A percentile compares a stretch with the other conserved stretches of the same genome.
Evolutionary conservation across 768 basidiomycete species (phyloP).

Genomic region (Suillus bovinus): DNA sequence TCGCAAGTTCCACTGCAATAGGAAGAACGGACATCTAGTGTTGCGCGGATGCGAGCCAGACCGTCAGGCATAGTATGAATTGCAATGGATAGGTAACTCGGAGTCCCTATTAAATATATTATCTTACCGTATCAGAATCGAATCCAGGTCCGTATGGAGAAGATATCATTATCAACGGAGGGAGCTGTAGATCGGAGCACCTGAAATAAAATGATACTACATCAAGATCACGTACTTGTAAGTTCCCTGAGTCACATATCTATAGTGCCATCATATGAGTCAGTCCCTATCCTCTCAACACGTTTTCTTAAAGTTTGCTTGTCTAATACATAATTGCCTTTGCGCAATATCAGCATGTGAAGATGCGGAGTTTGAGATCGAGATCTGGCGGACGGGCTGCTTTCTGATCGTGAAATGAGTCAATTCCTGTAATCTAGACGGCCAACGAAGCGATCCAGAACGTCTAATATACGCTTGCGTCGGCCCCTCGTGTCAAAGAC

Average conservation of each 20-base stretch:
- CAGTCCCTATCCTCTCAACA: conserved; percentile 1
- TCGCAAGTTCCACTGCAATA: conserved; percentile 7
- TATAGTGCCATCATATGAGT: conserved; percentile 3
- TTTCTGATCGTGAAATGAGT: conserved; percentile 2
- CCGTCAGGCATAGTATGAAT: conserved; percentile 11
- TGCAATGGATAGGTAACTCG: neutral
- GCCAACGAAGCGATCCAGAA: conserved; percentile 33
- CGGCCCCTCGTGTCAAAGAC: conserved; percentile 35
- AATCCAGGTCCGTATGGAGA: neutral
- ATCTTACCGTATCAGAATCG: neutral
- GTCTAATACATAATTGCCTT: neutral
- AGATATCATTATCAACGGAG: neutral
- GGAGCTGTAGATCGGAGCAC: neutral
- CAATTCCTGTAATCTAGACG: conserved; percentile 4
- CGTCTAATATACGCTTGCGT: conserved; percentile 31
- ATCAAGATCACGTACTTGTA: neutral
- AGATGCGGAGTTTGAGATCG: conserved; percentile 1
- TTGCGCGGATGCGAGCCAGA: conserved; percentile 7
- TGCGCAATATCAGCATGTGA: neutral
- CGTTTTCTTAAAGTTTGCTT: neutral
- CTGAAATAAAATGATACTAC: neutral
- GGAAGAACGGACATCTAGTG: neutral
- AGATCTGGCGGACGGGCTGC: neutral
- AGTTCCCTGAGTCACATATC: neutral
- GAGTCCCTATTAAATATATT: neutral